phyloP scores from a whole-genome alignment of 129 eudicot species.

The Saposhnikovia divaricata region DNA sequence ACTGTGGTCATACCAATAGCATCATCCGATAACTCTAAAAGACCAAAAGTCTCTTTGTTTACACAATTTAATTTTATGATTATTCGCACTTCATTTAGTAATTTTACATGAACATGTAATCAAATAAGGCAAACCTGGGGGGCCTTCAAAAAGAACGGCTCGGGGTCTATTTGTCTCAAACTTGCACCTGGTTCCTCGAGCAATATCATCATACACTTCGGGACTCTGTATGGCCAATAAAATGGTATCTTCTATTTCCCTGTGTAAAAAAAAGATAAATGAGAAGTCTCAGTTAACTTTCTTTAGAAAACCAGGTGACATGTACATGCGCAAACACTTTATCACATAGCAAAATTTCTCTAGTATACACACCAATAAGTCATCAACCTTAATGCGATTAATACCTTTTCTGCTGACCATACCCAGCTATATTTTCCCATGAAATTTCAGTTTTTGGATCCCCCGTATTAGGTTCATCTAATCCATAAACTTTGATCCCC shows the following conservation, averaged over 20 bases:
- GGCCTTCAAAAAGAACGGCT: slow-evolving; percentile 95
- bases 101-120: neutral
- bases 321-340: neutral
- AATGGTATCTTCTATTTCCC: slow-evolving; percentile 93
- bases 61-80: neutral
- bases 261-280: slow-evolving; percentile 19
- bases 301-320: neutral
- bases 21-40: neutral
- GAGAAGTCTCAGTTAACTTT: neutral
- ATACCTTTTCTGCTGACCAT: slow-evolving; percentile 79
- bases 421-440: slow-evolving; percentile 97
- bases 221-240: slow-evolving; percentile 89
- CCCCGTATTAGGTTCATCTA: slow-evolving; percentile 34
- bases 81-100: neutral
- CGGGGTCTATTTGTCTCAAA: slow-evolving; percentile 98
- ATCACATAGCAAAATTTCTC: neutral
- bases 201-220: slow-evolving; percentile 95
- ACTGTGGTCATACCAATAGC: neutral
- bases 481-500: slow-evolving; percentile 84
- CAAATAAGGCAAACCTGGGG: slow-evolving; percentile 62
- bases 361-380: neutral
- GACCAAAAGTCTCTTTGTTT: neutral
- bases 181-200: slow-evolving; percentile 93
- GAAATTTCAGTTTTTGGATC: slow-evolving; percentile 47
- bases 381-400: neutral